Evolutionary conservation across 1,284 basidiomycete genomes (phyloP), one percentile per base, ranked within the genome.

Genomic region (Fistulina hepatica): DNA sequence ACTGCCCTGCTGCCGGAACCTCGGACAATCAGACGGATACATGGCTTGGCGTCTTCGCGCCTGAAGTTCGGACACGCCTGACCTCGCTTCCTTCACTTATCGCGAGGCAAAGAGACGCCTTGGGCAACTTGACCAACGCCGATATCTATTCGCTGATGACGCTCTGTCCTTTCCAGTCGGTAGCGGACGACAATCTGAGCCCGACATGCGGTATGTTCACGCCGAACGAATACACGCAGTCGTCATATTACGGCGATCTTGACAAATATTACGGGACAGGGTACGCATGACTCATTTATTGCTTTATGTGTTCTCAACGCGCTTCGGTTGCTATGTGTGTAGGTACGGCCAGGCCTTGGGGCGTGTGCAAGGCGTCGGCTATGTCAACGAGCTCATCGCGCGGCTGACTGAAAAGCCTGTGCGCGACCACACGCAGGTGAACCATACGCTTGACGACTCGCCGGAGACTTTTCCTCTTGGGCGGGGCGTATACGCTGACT

Each of bases 381-480:
- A 81, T 52, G 61, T 85, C 48, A 89, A 89, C 54, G 88, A 91
- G 56, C 73, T 92, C 24, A 59, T 91, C 13, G 81, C 85, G 1
- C 73, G 88, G n/a, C 65, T 91, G 21, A 81, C 76, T 0, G 64
- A 66, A 10, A 54, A 57, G 11, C 66, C 71, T 0, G 76, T 83
- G 5, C 53, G 52, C 20, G 85, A 90, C 57, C 51, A 64, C 38
- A 90, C 86, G 0, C 80, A 81, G 48, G 84, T 81, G 4, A 91
- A 91, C 56, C 56, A 58, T n/a, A 92, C 88, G 1, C 69, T 92
- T 21, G 77, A 84, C 50, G 47, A 58, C 2, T 65, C 71, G 9
- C 72, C 76, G 0, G 48, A 48, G 2, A 85, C 82, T 0, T 92
- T 92, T 58, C 88, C 89, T 7, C 65, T 85, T 9, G 52, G 76